These are phyloP conservation scores for Coniochaeta sp. DNA, from an alignment of 2,329 filamentous ascomycete genomes.

Conservation along the genomic window DNA sequence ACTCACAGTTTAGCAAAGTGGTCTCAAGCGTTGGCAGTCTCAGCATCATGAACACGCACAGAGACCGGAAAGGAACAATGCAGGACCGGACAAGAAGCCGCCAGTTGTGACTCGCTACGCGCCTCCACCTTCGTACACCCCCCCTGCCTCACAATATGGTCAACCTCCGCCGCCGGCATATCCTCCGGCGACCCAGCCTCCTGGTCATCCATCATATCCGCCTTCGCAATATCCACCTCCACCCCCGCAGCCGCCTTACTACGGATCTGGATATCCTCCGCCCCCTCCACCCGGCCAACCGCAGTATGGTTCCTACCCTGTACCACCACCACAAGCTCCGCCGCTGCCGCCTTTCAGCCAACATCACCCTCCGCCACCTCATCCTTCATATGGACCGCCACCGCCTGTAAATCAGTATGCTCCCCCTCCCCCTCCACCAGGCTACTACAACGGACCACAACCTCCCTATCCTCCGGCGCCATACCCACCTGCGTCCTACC, in stretches of 20 bases:
- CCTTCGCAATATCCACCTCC: conserved; percentile 7
- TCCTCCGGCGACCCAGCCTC: conserved; percentile 8
- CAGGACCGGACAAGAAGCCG: conserved; percentile 19
- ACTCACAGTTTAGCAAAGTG: conserved; percentile 10
- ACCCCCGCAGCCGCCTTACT: conserved; percentile 5
- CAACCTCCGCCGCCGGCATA: conserved; percentile 11
- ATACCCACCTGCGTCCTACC: conserved; percentile 11
- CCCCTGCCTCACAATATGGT: conserved; percentile 10
- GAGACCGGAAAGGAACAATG: conserved; percentile 8
- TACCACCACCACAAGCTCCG: conserved; percentile 7
- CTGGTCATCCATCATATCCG: conserved; percentile 10
- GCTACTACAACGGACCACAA: conserved; percentile 13
- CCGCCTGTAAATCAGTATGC: conserved; percentile 10
- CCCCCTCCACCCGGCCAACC: conserved; percentile 9
- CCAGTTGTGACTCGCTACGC: conserved; percentile 29
- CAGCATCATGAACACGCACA: conserved; percentile 13
- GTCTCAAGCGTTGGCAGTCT: conserved; percentile 15
- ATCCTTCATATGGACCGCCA: conserved; percentile 10
- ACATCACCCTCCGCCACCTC: conserved; percentile 7
- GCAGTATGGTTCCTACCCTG: conserved; percentile 9
- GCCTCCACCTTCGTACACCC: conserved; percentile 14
- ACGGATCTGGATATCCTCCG: conserved; percentile 9
- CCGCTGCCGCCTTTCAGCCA: conserved; percentile 10
- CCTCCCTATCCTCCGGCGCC: conserved; percentile 9
- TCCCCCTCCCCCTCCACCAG: conserved; percentile 11